These are phyloP conservation scores for Schizophyllum commune DNA, from an alignment of 1,284 basidiomycete genomes.

Conservation along the genomic window DNA sequence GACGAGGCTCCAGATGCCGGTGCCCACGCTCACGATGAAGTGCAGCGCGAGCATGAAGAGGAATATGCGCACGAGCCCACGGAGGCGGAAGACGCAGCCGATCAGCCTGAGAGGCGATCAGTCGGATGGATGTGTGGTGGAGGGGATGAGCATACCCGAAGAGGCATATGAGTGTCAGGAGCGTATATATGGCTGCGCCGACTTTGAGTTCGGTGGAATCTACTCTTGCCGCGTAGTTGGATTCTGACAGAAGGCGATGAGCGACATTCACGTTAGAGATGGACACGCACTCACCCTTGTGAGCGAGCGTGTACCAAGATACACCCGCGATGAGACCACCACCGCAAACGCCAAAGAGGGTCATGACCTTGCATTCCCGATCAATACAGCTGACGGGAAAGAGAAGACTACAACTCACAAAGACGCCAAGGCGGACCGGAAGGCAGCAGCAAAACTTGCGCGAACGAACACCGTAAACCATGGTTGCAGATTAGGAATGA, in stretches of 20 bases:
- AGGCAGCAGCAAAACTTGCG: conserved; percentile 54
- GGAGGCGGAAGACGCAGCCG: conserved; percentile 38
- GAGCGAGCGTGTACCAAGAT: conserved; percentile 34
- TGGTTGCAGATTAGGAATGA: conserved; percentile 12
- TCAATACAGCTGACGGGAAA: background rate
- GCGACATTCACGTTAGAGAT: too few species aligned
- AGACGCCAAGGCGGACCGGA: conserved; percentile 51
- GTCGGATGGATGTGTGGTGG: background rate
- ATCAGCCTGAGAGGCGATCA: conserved; percentile 30
- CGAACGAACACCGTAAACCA: conserved; percentile 29
- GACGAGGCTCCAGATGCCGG: conserved; percentile 38
- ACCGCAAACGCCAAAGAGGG: conserved; percentile 34
- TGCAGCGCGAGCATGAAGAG: conserved; percentile 36
- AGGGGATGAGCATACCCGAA: conserved; percentile 37
- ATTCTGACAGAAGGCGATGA: conserved; percentile 9
- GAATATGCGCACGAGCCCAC: conserved; percentile 40
- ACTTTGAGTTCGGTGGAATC: conserved; percentile 41
- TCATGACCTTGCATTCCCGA: conserved; percentile 26
- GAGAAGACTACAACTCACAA: conserved; percentile 30
- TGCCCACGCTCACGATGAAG: conserved; percentile 37
- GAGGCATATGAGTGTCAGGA: conserved; percentile 39
- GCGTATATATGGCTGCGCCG: conserved; percentile 36
- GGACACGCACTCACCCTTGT: too few species aligned
- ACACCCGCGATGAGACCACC: conserved; percentile 33
- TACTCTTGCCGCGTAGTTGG: conserved; percentile 22